phyloP scores from a whole-genome alignment of 768 basidiomycete genomes.

The Auriculariales sp. region DNA sequence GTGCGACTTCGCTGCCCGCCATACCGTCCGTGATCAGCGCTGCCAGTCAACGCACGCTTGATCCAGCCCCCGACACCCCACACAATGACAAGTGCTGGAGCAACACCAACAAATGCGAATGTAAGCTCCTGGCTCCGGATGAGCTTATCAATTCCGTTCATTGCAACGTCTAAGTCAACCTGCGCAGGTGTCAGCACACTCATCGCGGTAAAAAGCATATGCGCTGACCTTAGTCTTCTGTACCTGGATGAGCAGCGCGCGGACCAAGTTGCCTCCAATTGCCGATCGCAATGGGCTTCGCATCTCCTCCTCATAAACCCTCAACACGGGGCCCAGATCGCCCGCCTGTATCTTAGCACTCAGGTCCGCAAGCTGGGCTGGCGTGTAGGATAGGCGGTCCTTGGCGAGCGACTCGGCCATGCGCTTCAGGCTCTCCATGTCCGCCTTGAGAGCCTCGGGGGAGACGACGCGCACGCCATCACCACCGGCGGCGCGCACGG shows the following conservation, averaged over 20 bases:
- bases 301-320: constrained; percentile 87
- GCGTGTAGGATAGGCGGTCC: constrained; percentile 58
- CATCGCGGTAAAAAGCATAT: no score
- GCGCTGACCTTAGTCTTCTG: constrained; percentile 95
- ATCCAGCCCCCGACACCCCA: constrained; percentile 50
- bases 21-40: constrained; percentile 32
- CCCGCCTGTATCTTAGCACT: constrained; percentile 56
- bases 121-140: constrained; percentile 90
- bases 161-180: constrained; percentile 86
- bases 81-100: constrained; percentile 71
- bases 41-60: constrained; percentile 32
- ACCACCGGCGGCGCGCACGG: constrained; percentile 70
- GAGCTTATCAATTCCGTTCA: constrained; percentile 84
- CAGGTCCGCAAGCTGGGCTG: constrained; percentile 49
- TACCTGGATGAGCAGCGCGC: constrained; percentile 80
- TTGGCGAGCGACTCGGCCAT: constrained; percentile 79
- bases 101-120: constrained; percentile 93
- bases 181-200: constrained; percentile 19
- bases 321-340: constrained; percentile 74
- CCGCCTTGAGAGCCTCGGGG: constrained; percentile 69
- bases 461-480: constrained; percentile 56
- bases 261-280: constrained; percentile 62
- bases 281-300: constrained; percentile 74
- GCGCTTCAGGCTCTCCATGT: constrained; percentile 77
- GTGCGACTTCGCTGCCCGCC: constrained; percentile 42